These are phyloP conservation scores for Suillus subaureus DNA, from an alignment of 768 basidiomycete genomes.

Conservation along the genomic window DNA sequence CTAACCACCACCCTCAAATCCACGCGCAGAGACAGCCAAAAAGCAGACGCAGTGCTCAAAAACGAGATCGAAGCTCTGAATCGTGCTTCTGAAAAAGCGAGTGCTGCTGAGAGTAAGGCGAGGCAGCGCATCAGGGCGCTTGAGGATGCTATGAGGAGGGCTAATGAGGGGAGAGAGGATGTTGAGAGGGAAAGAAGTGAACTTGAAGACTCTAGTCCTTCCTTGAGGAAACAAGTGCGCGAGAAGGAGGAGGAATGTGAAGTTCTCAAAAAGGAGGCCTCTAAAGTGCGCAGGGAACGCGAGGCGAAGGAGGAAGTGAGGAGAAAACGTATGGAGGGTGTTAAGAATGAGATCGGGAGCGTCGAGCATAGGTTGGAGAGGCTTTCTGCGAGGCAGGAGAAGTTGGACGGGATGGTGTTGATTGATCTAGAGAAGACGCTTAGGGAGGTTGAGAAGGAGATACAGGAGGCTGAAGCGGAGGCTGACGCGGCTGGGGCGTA, in stretches of 20 bases:
- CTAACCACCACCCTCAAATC: slow-evolving; percentile 73
- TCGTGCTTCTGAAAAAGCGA: slow-evolving; percentile 79
- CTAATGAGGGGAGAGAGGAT: slow-evolving; percentile 55
- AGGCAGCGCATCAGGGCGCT: slow-evolving; percentile 86
- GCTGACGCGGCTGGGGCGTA: slow-evolving; percentile 13
- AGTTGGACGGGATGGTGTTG: slow-evolving; percentile 57
- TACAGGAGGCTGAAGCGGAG: slow-evolving; percentile 32
- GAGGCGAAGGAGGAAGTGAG: slow-evolving; percentile 52
- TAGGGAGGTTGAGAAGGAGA: slow-evolving; percentile 58
- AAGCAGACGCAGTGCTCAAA: slow-evolving; percentile 78
- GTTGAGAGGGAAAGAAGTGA: slow-evolving; percentile 41
- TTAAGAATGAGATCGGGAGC: slow-evolving; percentile 58
- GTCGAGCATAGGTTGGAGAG: slow-evolving; percentile 69
- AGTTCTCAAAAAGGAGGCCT: slow-evolving; percentile 46
- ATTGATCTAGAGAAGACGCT: slow-evolving; percentile 72
- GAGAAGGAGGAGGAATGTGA: slow-evolving; percentile 46
- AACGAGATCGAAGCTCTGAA: slow-evolving; percentile 85
- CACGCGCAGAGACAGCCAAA: slow-evolving; percentile 79
- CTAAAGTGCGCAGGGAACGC: slow-evolving; percentile 44
- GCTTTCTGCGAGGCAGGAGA: slow-evolving; percentile 64
- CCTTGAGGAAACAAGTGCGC: slow-evolving; percentile 44
- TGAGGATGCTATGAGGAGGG: slow-evolving; percentile 86
- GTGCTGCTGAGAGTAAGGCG: slow-evolving; percentile 73
- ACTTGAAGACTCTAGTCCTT: slow-evolving; percentile 44
- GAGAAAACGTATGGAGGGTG: slow-evolving; percentile 54